Percentiles rank a stretch among this genome's conserved stretches.
These are phyloP conservation scores for Olyra latifolia DNA, from an alignment of 176 grass and related monocot species.

Conservation along the genomic window DNA sequence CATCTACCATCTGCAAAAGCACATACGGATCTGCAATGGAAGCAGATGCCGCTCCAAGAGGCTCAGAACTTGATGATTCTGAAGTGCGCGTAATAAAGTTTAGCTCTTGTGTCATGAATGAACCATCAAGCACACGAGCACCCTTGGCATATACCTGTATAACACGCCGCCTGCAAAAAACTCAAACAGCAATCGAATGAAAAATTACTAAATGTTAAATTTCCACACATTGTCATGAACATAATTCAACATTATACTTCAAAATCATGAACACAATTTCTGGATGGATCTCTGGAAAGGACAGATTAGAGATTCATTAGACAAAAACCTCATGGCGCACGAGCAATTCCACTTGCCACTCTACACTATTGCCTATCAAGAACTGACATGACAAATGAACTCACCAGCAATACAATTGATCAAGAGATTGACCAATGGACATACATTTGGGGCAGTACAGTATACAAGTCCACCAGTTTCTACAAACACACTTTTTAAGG, in stretches of 20 bases:
- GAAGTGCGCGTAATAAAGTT: constrained; percentile 64
- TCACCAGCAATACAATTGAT: too few species aligned
- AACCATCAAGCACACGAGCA: constrained; percentile 97
- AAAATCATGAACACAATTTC: too few species aligned
- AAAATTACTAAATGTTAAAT: not conserved
- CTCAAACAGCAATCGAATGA: constrained; percentile 29
- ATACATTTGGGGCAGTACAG: too few species aligned
- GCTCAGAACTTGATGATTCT: constrained; percentile 69
- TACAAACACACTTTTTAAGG: too few species aligned
- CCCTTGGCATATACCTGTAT: constrained; percentile 79
- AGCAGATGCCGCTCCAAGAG: constrained; percentile 59
- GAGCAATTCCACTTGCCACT: too few species aligned
- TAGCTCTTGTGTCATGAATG: constrained; percentile 98
- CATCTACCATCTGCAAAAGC: constrained; percentile 88
- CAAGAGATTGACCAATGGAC: too few species aligned
- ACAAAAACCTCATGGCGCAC: too few species aligned
- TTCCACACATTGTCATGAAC: not conserved
- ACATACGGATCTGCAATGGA: constrained; percentile 94
- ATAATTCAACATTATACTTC: not conserved
- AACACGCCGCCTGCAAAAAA: constrained; percentile 75
- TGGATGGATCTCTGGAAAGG: too few species aligned
- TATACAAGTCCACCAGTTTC: too few species aligned
- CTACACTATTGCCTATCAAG: too few species aligned
- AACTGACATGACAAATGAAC: too few species aligned
- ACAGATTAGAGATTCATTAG: too few species aligned